Conservation (phyloP, 1,284 basidiomycete species). For the Puccinia hordei region DNA sequence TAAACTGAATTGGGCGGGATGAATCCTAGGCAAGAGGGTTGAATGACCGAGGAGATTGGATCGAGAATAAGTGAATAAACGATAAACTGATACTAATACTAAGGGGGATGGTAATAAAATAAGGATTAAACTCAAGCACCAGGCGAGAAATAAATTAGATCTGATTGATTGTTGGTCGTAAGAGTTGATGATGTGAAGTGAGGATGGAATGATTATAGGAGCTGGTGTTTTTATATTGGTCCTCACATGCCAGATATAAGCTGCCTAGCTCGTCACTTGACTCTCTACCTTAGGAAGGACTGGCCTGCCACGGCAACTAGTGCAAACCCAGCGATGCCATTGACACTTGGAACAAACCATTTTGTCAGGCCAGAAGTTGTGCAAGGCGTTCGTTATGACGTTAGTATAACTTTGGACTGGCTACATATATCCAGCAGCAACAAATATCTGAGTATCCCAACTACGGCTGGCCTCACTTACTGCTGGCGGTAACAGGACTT, state of each 20-base stretch:
- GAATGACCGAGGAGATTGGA: background rate
- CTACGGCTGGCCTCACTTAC: too few species aligned
- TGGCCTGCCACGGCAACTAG: background rate
- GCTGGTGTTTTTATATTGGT: background rate
- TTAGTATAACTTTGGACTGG: too few species aligned
- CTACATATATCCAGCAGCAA: too few species aligned
- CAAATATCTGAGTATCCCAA: too few species aligned
- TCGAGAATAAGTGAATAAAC: background rate
- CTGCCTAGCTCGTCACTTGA: background rate
- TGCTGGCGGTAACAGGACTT: too few species aligned
- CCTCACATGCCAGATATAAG: background rate
- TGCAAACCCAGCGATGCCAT: background rate
- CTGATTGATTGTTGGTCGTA: background rate
- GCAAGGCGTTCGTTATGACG: too few species aligned
- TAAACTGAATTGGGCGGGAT: background rate
- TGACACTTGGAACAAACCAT: background rate
- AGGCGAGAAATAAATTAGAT: constrained; percentile 3
- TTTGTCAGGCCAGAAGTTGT: background rate
- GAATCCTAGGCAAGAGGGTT: background rate
- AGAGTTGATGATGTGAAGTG: background rate
- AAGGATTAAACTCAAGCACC: constrained; percentile 14
- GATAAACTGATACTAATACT: constrained; percentile 14
- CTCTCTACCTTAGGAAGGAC: background rate
- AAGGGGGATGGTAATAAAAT: background rate
- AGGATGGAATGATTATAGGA: background rate